These are phyloP conservation scores for Escovopsis sp. DNA, from an alignment of 2,329 filamentous ascomycete species.

Conservation along the genomic window DNA sequence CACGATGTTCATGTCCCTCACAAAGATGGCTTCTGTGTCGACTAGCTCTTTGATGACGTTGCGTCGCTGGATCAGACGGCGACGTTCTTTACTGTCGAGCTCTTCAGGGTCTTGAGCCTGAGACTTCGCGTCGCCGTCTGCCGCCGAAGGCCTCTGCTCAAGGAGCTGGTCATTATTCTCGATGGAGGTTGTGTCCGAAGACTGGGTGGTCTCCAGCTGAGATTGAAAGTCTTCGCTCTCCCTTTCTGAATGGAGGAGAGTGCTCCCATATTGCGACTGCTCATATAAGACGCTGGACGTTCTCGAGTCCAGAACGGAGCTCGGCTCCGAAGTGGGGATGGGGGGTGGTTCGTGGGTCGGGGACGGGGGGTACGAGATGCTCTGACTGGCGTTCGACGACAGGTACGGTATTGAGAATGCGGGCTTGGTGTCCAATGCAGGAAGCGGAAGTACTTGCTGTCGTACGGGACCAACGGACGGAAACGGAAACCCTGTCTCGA, in stretches of 20 bases:
- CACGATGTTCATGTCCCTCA: constrained; percentile 91
- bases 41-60: constrained; percentile 83
- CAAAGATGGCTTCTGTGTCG: constrained; percentile 82
- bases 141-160: constrained; percentile 19
- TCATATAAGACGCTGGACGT: constrained; percentile 25
- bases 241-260: constrained; percentile 27
- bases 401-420: constrained; percentile 35
- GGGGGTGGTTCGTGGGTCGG: constrained; percentile 37
- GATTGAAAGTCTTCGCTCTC: constrained; percentile 30
- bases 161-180: constrained; percentile 26
- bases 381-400: constrained; percentile 17
- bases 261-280: constrained; percentile 23
- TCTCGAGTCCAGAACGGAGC: constrained; percentile 24
- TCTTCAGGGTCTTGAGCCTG: constrained; percentile 23
- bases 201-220: constrained; percentile 28
- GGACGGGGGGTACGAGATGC: constrained; percentile 18
- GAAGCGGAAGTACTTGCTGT: constrained; percentile 13
- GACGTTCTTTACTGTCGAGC: constrained; percentile 39
- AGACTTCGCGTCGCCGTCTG: constrained; percentile 23
- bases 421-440: constrained; percentile 34
- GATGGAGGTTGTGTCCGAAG: constrained; percentile 30
- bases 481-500: too few species aligned
- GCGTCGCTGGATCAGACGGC: constrained; percentile 63
- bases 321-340: constrained; percentile 24
- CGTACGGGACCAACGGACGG: too few species aligned